Evolutionary conservation across 192 early-diverging fungal species (phyloP).

Genomic region (Powellomyces hirtus): DNA sequence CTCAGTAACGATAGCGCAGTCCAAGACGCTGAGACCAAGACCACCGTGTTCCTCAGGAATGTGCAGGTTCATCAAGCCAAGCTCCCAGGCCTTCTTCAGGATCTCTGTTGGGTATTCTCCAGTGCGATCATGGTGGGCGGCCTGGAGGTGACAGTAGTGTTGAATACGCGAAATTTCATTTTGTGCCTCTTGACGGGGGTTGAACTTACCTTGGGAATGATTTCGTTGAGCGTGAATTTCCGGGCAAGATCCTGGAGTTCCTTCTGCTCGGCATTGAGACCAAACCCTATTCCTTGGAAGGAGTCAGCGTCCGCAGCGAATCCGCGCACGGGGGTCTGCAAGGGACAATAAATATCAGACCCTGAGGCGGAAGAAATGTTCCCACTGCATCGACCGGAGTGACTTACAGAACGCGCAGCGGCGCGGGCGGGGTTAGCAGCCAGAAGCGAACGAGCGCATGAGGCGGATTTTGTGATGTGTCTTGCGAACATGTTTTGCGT

Average conservation of each 20-base stretch:
- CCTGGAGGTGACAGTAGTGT: constrained; percentile 37
- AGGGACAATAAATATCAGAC: neutral
- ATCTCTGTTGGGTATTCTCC: constrained; percentile 84
- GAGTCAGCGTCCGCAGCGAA: constrained; percentile 7
- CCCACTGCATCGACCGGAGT: neutral
- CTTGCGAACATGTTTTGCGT: constrained; percentile 3
- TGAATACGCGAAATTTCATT: neutral
- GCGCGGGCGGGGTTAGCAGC: neutral
- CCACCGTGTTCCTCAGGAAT: constrained; percentile 84
- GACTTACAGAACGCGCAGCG: neutral
- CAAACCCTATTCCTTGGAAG: constrained; percentile 50
- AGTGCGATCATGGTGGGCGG: constrained; percentile 89
- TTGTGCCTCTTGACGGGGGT: neutral
- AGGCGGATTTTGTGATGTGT: neutral
- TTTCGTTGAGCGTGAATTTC: constrained; percentile 85
- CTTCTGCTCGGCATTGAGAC: constrained; percentile 77
- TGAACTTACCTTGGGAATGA: constrained; percentile 65
- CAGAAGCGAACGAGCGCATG: neutral
- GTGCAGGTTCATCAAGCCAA: constrained; percentile 90
- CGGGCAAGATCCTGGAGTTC: constrained; percentile 86
- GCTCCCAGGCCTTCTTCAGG: constrained; percentile 80
- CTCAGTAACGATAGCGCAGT: constrained; percentile 83
- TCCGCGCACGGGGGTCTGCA: neutral
- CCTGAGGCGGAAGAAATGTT: neutral
- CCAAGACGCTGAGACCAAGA: constrained; percentile 83